Base-by-base conservation (phyloP, 768 basidiomycete genomes). In the Boletus subparvulus region DNA sequence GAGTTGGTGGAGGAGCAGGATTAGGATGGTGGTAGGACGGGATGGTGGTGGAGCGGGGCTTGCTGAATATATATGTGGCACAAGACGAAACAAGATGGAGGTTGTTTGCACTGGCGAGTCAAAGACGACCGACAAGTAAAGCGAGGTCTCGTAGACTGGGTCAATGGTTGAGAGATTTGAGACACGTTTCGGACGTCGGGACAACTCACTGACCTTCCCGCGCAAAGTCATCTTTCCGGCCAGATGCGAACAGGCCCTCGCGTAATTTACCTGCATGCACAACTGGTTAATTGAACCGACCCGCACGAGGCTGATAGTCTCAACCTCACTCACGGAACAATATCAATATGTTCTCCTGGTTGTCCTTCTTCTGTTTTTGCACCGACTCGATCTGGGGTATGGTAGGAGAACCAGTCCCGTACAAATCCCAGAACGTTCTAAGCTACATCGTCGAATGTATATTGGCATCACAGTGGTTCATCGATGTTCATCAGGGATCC, bases 111-210 rank as follows among this genome's bases (percentile, higher is more conserved):
- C 75, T 0, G 83, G 77, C 1, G 82, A 81, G 47, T 79, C 75
- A 73, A 90, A 91, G 32, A 88, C 60, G 28, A 82, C 73, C 26
- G 87, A 79, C 32, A 90, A 77, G 68, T 78, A 82, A 21, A 90
- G 74, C 0, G 90, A 92, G 5, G 81, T 87, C 72, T 92, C 86
- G 66, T 89, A 90, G 2, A 82, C 90, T 91, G 63, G 19, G 21
- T 50, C 24, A 28, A 47, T 46, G 35, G 32, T 49, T 49, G 50
- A 45, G 45, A 46, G 32, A 47, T 40, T 28, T 9, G 28, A 14
- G 17, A 33, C 32, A 51, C 13, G 50, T 35, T 4, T 24, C n/a
- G 35, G 6, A 50, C 4, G n/a, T 26, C 24, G 28, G 41, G 28
- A 11, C 11, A 30, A 50, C 17, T 21, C 32, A 52, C 77, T 40